phyloP scores from a whole-genome alignment of 306 rosid species.

The Chamaecrista fasciculata region DNA sequence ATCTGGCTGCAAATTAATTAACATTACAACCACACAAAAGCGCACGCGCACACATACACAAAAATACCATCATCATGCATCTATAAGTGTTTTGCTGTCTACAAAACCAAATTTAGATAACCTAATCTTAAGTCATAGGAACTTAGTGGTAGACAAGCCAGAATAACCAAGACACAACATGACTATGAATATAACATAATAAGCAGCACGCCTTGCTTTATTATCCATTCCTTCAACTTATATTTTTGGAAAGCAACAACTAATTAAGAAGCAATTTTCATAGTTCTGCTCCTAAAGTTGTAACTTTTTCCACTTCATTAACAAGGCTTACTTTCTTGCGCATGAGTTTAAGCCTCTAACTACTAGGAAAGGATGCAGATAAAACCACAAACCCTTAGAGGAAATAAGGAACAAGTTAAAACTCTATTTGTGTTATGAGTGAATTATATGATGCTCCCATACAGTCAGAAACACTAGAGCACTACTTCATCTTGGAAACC shows the following conservation, averaged over 20 bases:
- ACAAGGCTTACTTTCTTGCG: neutral
- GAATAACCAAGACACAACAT: neutral
- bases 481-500: conserved; percentile 18
- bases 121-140: neutral
- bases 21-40: too few species aligned
- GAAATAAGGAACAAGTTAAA: neutral
- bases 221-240: conserved; percentile 6
- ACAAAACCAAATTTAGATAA: neutral
- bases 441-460: neutral
- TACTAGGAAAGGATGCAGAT: neutral
- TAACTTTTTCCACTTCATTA: neutral
- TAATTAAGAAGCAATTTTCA: neutral
- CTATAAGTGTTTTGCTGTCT: conserved; percentile 13
- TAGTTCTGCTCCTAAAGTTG: neutral
- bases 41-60: too few species aligned
- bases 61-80: conserved; percentile 15
- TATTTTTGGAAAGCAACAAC: neutral
- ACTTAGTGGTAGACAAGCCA: conserved; percentile 17
- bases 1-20: conserved; percentile 17
- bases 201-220: conserved; percentile 1
- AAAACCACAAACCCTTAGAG: neutral
- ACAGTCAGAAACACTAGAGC: conserved; percentile 15
- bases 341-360: neutral
- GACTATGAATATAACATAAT: neutral
- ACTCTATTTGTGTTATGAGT: neutral